phyloP scores from a whole-genome alignment of 1,284 basidiomycete genomes.

The Laetiporus sulphureus region DNA sequence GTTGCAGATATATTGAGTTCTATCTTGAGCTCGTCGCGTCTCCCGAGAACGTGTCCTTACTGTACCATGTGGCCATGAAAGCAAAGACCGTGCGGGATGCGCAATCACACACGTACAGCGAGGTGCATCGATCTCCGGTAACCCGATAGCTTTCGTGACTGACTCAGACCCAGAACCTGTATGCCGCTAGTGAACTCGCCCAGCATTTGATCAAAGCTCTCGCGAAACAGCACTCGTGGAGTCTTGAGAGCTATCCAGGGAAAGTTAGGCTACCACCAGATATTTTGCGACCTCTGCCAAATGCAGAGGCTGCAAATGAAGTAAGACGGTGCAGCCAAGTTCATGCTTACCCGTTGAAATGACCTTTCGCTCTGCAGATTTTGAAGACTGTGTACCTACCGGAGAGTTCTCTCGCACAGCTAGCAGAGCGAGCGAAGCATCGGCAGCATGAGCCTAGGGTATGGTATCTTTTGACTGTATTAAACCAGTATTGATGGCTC shows the following conservation, averaged over 20 bases:
- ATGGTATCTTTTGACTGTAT: neutral
- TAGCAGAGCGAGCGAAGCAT: slow-evolving; percentile 34
- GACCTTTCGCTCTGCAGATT: slow-evolving; percentile 35
- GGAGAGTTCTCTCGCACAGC: slow-evolving; percentile 48
- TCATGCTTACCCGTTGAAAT: slow-evolving; percentile 4
- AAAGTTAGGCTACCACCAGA: slow-evolving; percentile 78
- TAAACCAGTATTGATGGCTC: neutral
- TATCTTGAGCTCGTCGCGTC: slow-evolving; percentile 77
- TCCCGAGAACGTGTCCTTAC: slow-evolving; percentile 73
- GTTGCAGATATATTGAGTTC: slow-evolving; percentile 77
- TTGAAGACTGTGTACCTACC: slow-evolving; percentile 60
- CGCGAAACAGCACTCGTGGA: slow-evolving; percentile 68
- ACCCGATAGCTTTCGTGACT: slow-evolving; percentile 1
- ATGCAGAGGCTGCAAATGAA: slow-evolving; percentile 54
- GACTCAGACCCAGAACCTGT: slow-evolving; percentile 61
- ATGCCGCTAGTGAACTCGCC: slow-evolving; percentile 84
- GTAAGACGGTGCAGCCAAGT: slow-evolving; percentile 28
- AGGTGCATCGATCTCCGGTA: slow-evolving; percentile 36
- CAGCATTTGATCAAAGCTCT: slow-evolving; percentile 78
- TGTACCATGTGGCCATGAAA: slow-evolving; percentile 80
- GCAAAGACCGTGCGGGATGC: slow-evolving; percentile 84
- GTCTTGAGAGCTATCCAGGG: slow-evolving; percentile 73
- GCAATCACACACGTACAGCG: slow-evolving; percentile 56
- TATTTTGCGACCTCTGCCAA: slow-evolving; percentile 67
- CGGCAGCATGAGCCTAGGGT: slow-evolving; percentile 21